Conservation (phyloP, 1,284 basidiomycete genomes). For the Cutaneotrichosporon sp. region DNA sequence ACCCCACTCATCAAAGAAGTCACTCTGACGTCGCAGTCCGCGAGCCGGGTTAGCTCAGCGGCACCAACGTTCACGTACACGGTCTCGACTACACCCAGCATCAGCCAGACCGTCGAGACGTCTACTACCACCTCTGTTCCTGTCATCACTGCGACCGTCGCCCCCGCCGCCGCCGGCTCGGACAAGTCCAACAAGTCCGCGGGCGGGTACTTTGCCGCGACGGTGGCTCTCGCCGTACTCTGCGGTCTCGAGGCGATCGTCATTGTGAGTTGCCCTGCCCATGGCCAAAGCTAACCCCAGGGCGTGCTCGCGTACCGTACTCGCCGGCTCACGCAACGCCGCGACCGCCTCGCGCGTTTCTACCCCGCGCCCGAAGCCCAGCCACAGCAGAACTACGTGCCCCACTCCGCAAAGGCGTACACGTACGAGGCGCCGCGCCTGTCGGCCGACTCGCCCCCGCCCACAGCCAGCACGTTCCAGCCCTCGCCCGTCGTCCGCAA, state of each 20-base stretch:
- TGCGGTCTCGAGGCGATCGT: not conserved
- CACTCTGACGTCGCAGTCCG: too few species aligned
- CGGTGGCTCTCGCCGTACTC: not conserved
- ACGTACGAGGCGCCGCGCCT: not conserved
- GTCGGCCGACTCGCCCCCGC: not conserved
- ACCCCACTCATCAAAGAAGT: too few species aligned
- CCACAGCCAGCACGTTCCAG: not conserved
- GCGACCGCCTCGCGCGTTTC: not conserved
- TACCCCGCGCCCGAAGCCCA: not conserved
- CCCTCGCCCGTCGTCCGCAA: not conserved
- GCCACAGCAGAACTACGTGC: too few species aligned
- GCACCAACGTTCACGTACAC: too few species aligned
- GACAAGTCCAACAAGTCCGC: not conserved
- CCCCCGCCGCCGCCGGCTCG: too few species aligned
- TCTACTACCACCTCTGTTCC: too few species aligned
- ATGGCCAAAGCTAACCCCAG: not conserved
- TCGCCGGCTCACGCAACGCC: not conserved
- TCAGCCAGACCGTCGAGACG: too few species aligned
- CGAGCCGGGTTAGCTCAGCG: too few species aligned
- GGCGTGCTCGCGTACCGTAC: not conserved
- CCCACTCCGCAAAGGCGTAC: too few species aligned
- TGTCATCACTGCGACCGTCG: too few species aligned
- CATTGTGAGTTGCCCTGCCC: not conserved
- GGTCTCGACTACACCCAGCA: too few species aligned
- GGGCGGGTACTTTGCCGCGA: not conserved